Evolutionary conservation across 164 flowering plant species (phyloP), one percentile per base, ranked within the genome.

Genomic region (Piper longum): DNA sequence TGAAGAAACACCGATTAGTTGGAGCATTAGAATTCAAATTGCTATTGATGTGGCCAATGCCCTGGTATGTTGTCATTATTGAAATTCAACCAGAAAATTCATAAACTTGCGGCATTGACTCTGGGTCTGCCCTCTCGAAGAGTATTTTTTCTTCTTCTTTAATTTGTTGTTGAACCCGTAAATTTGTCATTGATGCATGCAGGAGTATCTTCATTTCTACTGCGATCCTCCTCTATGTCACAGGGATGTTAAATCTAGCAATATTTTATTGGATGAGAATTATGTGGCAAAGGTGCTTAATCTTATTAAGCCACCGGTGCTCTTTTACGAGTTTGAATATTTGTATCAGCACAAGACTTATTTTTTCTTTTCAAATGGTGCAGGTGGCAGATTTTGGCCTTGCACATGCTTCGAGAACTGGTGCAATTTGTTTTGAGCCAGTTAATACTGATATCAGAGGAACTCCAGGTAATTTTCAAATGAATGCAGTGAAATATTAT

Each of bases 371-470:
- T 26, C n/a, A 26, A 26, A 26, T 48, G 52, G 51, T 67, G 58
- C 76, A 95, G 98, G 77, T 95, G 80, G 99, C 99, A 61, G 99
- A 89, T 75, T 95, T 91, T 77, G 98, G 98, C 59, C 96, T 95
- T 68, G 91, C 85, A 48, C 91, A 87, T 78, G 96, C 96, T 64
- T 84, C 96, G 60, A 87, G 82, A 74, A 83, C 79, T 69, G 95
- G 98, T 62, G 79, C 96, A 7, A 75, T 86, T 65, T 82, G 76
- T 71, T 89, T 95, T 70, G 99, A 95, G 77, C 88, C 97, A 5
- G 88, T 91, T 56, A 85, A 84, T 78, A 95, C 93, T 2, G 96
- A 87, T 58, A 80, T 95, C 59, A 81, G 93, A 26, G 99, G 99
- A 76, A 91, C 98, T 70, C 99, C 97, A 78, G 99, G 99, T 87